Conservation (phyloP, 1,139 yeast genomes). For the Wickerhamomyces sp. region DNA sequence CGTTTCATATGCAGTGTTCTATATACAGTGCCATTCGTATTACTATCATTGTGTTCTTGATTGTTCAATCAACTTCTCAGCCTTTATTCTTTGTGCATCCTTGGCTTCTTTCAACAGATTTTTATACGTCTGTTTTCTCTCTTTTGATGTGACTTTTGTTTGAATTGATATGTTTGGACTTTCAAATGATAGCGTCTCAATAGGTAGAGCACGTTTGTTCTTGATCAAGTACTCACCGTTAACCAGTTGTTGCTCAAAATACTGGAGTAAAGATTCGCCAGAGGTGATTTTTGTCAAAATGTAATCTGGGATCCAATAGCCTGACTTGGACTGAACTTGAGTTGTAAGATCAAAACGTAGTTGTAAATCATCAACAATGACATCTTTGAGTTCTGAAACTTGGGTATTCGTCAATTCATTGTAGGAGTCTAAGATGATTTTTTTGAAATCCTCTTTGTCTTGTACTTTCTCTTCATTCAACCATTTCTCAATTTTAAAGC, state of each 20-base stretch:
- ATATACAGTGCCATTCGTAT: not conserved
- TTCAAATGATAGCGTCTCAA: conserved; percentile 41
- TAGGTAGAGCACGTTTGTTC: conserved; percentile 71
- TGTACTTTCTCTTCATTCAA: conserved; percentile 23
- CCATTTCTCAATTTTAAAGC: conserved; percentile 32
- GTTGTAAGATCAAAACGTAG: conserved; percentile 57
- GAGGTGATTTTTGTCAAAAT: conserved; percentile 46
- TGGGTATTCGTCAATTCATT: conserved; percentile 14
- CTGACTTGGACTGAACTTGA: conserved; percentile 51
- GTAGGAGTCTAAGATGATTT: conserved; percentile 24
- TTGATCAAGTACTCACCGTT: conserved; percentile 54
- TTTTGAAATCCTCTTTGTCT: conserved; percentile 20
- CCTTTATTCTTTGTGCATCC: conserved; percentile 31
- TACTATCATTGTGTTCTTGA: conserved; percentile 19
- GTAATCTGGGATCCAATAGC: conserved; percentile 64
- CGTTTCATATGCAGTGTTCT: not conserved
- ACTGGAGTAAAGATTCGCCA: conserved; percentile 40
- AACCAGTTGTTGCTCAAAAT: conserved; percentile 40
- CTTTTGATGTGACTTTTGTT: conserved; percentile 34
- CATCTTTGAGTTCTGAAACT: conserved; percentile 11
- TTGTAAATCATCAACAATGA: conserved; percentile 40
- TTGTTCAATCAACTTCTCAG: conserved; percentile 31
- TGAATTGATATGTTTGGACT: conserved; percentile 46
- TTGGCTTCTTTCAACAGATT: conserved; percentile 39
- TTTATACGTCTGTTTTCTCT: conserved; percentile 36